These are phyloP conservation scores for Aspergillus puulaauensis DNA, from an alignment of 2,329 filamentous ascomycete species.

Conservation along the genomic window DNA sequence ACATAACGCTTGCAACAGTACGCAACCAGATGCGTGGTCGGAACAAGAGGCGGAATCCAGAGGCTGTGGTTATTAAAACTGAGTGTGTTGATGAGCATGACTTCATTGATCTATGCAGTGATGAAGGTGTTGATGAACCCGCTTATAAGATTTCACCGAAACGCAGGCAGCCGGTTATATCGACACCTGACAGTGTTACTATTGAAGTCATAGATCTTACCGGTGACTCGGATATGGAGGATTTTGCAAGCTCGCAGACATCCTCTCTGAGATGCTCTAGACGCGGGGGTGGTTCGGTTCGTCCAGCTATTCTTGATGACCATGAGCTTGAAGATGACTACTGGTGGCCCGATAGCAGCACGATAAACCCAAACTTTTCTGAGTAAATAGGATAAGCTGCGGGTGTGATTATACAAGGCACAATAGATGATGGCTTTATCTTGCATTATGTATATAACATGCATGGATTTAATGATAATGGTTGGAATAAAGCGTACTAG, in stretches of 20 bases:
- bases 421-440: not conserved
- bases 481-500: not conserved
- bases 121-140: slow-evolving; percentile 12
- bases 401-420: not conserved
- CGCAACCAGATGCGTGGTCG: slow-evolving; percentile 25
- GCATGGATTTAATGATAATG: not conserved
- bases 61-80: not conserved
- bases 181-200: slow-evolving; percentile 10
- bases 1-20: slow-evolving; percentile 27
- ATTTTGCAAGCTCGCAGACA: slow-evolving; percentile 5
- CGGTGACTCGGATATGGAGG: slow-evolving; percentile 19
- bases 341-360: slow-evolving; percentile 38
- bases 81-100: not conserved
- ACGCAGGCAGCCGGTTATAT: slow-evolving; percentile 4
- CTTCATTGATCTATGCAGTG: slow-evolving; percentile 21
- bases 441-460: not conserved
- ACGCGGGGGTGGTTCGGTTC: not conserved
- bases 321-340: slow-evolving; percentile 33
- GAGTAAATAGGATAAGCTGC: not conserved
- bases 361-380: slow-evolving; percentile 32
- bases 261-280: slow-evolving; percentile 7
- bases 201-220: slow-evolving; percentile 30
- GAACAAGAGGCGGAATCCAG: slow-evolving; percentile 20
- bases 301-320: not conserved
- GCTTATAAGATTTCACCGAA: not conserved